Percentiles rank a stretch among this genome's conserved stretches.
These are phyloP conservation scores for Oryza brachyantha DNA, from an alignment of 176 grass and related monocot genomes.

Conservation along the genomic window DNA sequence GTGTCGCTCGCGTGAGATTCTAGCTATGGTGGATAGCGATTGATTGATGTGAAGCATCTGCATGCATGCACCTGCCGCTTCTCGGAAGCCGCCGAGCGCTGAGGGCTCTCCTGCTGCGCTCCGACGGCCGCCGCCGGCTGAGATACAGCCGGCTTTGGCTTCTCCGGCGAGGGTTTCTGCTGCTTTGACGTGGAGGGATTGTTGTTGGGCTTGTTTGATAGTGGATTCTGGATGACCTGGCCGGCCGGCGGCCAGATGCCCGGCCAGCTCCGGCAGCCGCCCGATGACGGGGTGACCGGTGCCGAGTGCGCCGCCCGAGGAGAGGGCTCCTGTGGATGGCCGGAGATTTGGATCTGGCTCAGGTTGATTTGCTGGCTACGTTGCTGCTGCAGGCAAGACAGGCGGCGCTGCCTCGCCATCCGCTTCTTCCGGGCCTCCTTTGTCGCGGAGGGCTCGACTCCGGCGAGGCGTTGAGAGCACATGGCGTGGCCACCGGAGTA, in stretches of 20 bases:
- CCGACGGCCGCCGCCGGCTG: neutral
- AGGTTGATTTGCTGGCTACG: slow-evolving; percentile 46
- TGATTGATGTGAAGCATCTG: slow-evolving; percentile 25
- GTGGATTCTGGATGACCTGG: slow-evolving; percentile 28
- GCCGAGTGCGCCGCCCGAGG: slow-evolving; percentile 30
- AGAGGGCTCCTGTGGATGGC: slow-evolving; percentile 22
- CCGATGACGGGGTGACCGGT: slow-evolving; percentile 37
- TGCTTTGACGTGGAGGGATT: slow-evolving; percentile 16
- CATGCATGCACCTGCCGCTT: slow-evolving; percentile 63
- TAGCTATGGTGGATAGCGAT: slow-evolving; percentile 28
- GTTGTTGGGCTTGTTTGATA: slow-evolving; percentile 13
- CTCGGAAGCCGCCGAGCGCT: slow-evolving; percentile 29
- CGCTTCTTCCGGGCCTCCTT: slow-evolving; percentile 90
- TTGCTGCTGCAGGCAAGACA: slow-evolving; percentile 62
- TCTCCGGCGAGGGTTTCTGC: slow-evolving; percentile 28
- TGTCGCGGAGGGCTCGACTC: slow-evolving; percentile 52
- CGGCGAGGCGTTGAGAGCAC: slow-evolving; percentile 21
- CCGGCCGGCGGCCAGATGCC: slow-evolving; percentile 32
- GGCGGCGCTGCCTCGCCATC: slow-evolving; percentile 86
- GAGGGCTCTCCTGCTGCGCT: slow-evolving; percentile 13
- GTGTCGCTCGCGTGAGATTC: neutral
- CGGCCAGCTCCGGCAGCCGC: slow-evolving; percentile 1
- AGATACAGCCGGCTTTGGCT: neutral
- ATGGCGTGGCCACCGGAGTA: slow-evolving; percentile 19
- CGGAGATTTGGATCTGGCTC: slow-evolving; percentile 29